These are phyloP conservation scores for Teunomyces barrocoloradensis DNA, from an alignment of 805 yeast genomes.

Conservation along the genomic window DNA sequence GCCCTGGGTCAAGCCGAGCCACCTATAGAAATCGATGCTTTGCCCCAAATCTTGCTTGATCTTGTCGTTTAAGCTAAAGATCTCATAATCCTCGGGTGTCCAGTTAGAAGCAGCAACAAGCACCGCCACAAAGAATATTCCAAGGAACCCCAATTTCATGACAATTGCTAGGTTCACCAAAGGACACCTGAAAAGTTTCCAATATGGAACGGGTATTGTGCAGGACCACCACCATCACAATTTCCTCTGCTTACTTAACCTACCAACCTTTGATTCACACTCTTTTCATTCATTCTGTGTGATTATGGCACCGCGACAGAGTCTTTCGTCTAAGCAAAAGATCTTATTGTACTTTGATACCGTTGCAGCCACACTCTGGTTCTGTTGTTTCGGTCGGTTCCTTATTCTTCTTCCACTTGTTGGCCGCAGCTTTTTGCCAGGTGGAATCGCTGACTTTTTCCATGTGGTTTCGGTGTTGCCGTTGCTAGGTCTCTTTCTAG, in stretches of 20 bases:
- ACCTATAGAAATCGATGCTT: slow-evolving; percentile 63
- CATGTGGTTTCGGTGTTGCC: slow-evolving; percentile 39
- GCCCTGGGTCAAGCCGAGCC: slow-evolving; percentile 52
- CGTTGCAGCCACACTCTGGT: slow-evolving; percentile 45
- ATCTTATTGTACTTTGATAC: slow-evolving; percentile 33
- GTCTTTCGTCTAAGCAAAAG: slow-evolving; percentile 26
- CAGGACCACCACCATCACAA: too few relatives aligned
- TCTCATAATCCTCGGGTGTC: slow-evolving; percentile 72
- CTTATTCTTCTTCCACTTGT: slow-evolving; percentile 57
- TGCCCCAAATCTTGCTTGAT: slow-evolving; percentile 61
- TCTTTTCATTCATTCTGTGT: too few relatives aligned
- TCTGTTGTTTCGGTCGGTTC: slow-evolving; percentile 48
- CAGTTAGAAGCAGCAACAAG: slow-evolving; percentile 42
- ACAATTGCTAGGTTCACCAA: not conserved
- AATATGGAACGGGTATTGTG: too few relatives aligned
- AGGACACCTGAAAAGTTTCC: not conserved
- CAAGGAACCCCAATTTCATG: slow-evolving; percentile 11
- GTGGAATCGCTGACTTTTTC: slow-evolving; percentile 69
- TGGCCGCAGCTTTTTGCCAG: slow-evolving; percentile 64
- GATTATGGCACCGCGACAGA: slow-evolving; percentile 11
- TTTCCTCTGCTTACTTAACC: too few relatives aligned
- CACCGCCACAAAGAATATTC: slow-evolving; percentile 14
- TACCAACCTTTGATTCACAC: too few relatives aligned
- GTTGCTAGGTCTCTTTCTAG: slow-evolving; percentile 18
- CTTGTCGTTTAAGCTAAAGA: slow-evolving; percentile 68